Base-by-base conservation (phyloP, 1,284 basidiomycete species). In the Trichosporon sp. region DNA sequence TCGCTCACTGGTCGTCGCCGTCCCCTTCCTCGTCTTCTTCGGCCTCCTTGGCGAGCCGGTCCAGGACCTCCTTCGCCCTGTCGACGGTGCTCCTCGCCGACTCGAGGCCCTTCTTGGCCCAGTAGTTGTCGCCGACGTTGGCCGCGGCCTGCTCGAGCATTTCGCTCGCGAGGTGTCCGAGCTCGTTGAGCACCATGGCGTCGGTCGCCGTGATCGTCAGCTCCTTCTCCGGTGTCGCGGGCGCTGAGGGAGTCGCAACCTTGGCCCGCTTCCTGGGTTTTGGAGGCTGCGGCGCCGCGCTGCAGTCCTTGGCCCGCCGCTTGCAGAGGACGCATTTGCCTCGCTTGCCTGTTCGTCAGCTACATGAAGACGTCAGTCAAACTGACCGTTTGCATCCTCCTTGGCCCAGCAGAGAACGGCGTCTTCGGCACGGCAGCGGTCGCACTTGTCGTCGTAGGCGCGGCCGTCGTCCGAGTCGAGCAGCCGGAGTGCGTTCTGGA, bases 61-160 rank as follows among this genome's bases (percentile, higher is more conserved):
- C 80, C 62, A 84, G 76, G 70, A 94, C 92, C 79, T 94, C 93
- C 74, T 98, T 81, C 0, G 95, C 95, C 78, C 91, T 92, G 80
- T 92, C 92, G 82, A 98, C 97, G 80, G 98, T 96, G 79, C 98
- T 97, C 68, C 89, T 88, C 38, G 88, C 91, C 66, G 89, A 88
- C 31, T 62, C 68, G 47, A 65, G 65, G 44, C 69, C 71, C 38
- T n/a, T 42, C 15, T 12, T 3, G 15, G 15, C 18, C 38, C 2
- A 42, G 7, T 1, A 2, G 38, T 2, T 42, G 38, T 42, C 38
- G 18, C 38, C 12, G 6, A 18, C 38, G 15, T 2, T 42, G 38
- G 38, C 15, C 4, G 38, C 38, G 38, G n/a, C 4, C 38, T 5
- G 4, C 3, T 42, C 38, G 7, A 42, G 38, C 38, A 42, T 42